Base-by-base conservation (phyloP, 331 rosid genomes). In the Telfairia occidentalis region DNA sequence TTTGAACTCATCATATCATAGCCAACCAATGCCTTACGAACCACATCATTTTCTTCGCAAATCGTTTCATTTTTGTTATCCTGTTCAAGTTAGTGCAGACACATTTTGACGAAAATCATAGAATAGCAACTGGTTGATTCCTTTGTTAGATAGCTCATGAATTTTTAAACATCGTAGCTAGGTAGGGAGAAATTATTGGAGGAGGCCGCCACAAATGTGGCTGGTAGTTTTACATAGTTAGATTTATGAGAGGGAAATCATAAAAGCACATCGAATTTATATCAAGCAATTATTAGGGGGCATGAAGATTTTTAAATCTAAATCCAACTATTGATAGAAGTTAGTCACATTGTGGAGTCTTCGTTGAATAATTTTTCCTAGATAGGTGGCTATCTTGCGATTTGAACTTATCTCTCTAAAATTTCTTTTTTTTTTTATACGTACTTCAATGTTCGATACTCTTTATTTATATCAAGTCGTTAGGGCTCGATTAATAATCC, bases 1-100 rank as follows among this genome's bases (percentile, higher is more conserved):
- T 82, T 80, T 46, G 9, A 77, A 55, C 86, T 82, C 77, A 46
- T 63, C 45, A 32, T 21, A 12, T 58, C 38, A 28, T 58, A 1
- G 11, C 65, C n/a, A 26, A 13, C 63, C 34, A 9, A 55, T 34
- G 35, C 0, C 18, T 30, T 29, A 40, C 42, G 70, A 26, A 34
- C 42, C 70, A 61, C 32, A n/a, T 30, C 34, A 1, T 24, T 28
- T 28, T 0, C 38, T 28, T 0, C 16, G 0, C n/a, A 30, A 60
- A 5, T 60, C 7, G 0, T 15, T 29, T 52, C 57, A 52, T 13
- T 49, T 5, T 18, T 8, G n/a, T 21, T 0, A n/a, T 19, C 12
- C 1, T 15, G 19, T 15, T 58, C 1, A 2, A 1, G 0, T 0
- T 6, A 13, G 1, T 7, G 4, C 9, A 28, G 11, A 0, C 2